phyloP scores from a whole-genome alignment of 768 basidiomycete species.

The Tephrocybe sp. region DNA sequence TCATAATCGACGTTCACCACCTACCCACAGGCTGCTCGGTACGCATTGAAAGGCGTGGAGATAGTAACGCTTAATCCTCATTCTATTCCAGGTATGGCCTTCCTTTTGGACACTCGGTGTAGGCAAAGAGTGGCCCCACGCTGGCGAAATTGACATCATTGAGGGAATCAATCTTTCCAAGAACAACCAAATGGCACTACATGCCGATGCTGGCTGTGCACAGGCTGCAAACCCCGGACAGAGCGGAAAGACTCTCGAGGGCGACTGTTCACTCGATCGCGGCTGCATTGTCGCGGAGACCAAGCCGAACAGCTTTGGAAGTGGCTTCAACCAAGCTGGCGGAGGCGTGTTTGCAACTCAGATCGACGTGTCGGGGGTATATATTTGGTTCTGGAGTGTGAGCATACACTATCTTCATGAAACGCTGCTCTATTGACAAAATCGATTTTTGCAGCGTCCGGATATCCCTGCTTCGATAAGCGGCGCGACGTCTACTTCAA shows the following conservation, averaged over 20 bases:
- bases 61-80: background rate
- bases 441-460: conserved; percentile 29
- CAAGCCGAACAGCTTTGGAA: conserved; percentile 44
- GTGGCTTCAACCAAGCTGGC: conserved; percentile 45
- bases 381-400: conserved; percentile 26
- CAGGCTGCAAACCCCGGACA: conserved; percentile 29
- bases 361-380: conserved; percentile 50
- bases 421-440: background rate
- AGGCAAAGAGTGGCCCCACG: conserved; percentile 35
- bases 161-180: conserved; percentile 55
- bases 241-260: conserved; percentile 25
- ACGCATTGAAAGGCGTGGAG: conserved; percentile 17
- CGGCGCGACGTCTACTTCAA: conserved; percentile 30
- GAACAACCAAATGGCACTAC: conserved; percentile 57
- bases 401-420: background rate
- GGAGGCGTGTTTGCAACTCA: conserved; percentile 65
- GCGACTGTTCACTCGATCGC: conserved; percentile 29
- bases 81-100: conserved; percentile 38
- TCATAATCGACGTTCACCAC: conserved; percentile 43
- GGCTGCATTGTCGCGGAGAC: conserved; percentile 46
- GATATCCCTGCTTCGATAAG: conserved; percentile 38
- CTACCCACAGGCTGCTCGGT: conserved; percentile 58
- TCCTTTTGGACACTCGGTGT: conserved; percentile 44
- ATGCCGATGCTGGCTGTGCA: conserved; percentile 39
- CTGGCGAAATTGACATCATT: conserved; percentile 51